Evolutionary conservation across 257 asterid genomes (phyloP).

Genomic region (Nemophila menziesii): DNA sequence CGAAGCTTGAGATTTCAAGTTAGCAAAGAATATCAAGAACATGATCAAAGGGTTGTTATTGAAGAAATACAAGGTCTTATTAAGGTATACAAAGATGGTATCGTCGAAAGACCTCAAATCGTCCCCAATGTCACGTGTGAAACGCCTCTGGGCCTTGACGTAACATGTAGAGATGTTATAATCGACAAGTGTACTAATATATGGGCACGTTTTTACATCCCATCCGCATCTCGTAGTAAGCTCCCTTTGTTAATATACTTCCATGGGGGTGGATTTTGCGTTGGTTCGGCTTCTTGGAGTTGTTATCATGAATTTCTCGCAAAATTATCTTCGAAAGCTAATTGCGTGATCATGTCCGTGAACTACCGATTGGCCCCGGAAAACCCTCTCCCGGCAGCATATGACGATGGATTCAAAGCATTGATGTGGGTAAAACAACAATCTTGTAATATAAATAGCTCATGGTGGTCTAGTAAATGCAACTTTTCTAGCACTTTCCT

Average conservation of each 20-base stretch:
- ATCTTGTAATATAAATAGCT: slow-evolving; percentile 4
- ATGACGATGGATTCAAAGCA: slow-evolving; percentile 62
- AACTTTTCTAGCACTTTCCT: slow-evolving; percentile 33
- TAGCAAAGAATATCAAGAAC: slow-evolving; percentile 21
- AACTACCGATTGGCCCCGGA: slow-evolving; percentile 78
- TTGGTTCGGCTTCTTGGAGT: slow-evolving; percentile 70
- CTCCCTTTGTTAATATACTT: slow-evolving; percentile 60
- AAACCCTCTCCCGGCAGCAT: slow-evolving; percentile 74
- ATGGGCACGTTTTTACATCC: slow-evolving; percentile 71
- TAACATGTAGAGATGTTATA: slow-evolving; percentile 39
- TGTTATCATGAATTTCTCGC: slow-evolving; percentile 75
- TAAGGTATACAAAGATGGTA: slow-evolving; percentile 58
- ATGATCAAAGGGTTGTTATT: slow-evolving; percentile 17
- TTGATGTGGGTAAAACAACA: slow-evolving; percentile 42
- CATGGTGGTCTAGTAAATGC: slow-evolving; percentile 39
- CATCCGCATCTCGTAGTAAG: slow-evolving; percentile 23
- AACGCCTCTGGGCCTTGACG: slow-evolving; percentile 33
- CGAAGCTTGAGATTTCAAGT: slow-evolving; percentile 27
- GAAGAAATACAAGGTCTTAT: slow-evolving; percentile 68
- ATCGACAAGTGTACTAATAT: slow-evolving; percentile 47
- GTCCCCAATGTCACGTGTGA: slow-evolving; percentile 37
- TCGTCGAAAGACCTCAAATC: slow-evolving; percentile 56
- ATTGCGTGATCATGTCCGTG: slow-evolving; percentile 52
- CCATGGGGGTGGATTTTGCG: slow-evolving; percentile 90
- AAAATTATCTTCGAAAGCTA: slow-evolving; percentile 30